Evolutionary conservation across 2,329 filamentous ascomycete genomes (phyloP).

Genomic region (Hypoxylon sp.): DNA sequence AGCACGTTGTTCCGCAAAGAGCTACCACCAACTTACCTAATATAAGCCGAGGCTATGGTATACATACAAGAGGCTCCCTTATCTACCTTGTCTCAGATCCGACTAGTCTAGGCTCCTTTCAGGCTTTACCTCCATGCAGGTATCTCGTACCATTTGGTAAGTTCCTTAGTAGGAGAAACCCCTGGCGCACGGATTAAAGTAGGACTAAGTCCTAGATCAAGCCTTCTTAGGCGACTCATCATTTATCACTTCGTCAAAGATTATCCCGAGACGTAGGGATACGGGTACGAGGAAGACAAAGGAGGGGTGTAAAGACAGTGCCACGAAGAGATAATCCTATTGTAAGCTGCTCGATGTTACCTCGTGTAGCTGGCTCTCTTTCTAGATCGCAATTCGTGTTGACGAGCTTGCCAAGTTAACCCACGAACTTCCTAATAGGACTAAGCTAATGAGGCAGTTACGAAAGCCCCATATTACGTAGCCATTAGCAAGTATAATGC

Average conservation of each 20-base stretch:
- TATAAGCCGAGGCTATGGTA: no score
- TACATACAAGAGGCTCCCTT: no score
- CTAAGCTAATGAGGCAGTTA: slow-evolving; percentile 35
- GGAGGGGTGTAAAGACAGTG: background rate
- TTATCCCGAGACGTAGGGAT: background rate
- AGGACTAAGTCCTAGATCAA: background rate
- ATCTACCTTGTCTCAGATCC: no score
- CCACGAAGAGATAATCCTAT: no score
- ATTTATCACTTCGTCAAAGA: background rate
- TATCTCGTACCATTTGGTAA: no score
- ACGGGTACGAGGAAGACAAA: background rate
- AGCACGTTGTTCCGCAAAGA: no score
- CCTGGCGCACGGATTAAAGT: background rate
- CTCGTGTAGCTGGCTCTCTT: background rate
- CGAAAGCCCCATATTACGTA: background rate
- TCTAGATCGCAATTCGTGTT: slow-evolving; percentile 6
- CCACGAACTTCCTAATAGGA: slow-evolving; percentile 2
- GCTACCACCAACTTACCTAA: no score
- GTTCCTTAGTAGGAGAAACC: no score
- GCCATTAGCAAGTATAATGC: slow-evolving; percentile 4
- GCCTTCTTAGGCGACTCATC: background rate
- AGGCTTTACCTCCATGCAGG: no score
- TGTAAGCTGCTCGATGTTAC: background rate
- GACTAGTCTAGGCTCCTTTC: no score
- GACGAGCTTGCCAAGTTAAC: slow-evolving; percentile 31